phyloP scores from a whole-genome alignment of 352 stramenopile genomes.

The Globisporangium splendens region DNA sequence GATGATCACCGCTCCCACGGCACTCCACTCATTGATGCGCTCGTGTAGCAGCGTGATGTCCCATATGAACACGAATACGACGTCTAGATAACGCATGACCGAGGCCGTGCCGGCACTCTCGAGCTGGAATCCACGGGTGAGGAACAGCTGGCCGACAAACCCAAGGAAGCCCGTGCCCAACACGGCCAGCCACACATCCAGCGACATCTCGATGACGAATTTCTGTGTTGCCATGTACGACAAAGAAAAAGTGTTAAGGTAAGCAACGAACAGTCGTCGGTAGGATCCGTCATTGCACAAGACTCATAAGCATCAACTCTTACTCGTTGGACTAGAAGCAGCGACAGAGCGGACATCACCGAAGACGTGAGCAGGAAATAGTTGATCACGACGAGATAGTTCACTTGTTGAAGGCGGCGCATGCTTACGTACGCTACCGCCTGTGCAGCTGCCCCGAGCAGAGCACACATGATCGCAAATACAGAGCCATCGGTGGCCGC shows the following conservation, averaged over 20 bases:
- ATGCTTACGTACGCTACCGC: constrained; percentile 30
- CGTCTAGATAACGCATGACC: constrained; percentile 37
- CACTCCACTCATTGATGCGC: constrained; percentile 29
- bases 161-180: constrained; percentile 27
- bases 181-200: constrained; percentile 19
- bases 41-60: constrained; percentile 29
- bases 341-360: constrained; percentile 25
- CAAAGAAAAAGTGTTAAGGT: too few relatives aligned
- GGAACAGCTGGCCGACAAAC: constrained; percentile 37
- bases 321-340: constrained; percentile 22
- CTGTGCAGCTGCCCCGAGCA: constrained; percentile 21
- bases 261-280: too few relatives aligned
- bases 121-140: constrained; percentile 43
- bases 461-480: constrained; percentile 22
- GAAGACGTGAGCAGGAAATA: constrained; percentile 35
- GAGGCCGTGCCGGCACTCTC: constrained; percentile 37
- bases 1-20: constrained; percentile 31
- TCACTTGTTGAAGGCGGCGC: constrained; percentile 26
- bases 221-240: constrained; percentile 1
- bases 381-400: constrained; percentile 37
- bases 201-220: constrained; percentile 12
- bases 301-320: not conserved
- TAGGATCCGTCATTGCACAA: too few relatives aligned
- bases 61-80: constrained; percentile 46
- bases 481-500: constrained; percentile 18